phyloP scores from a whole-genome alignment of 1,139 yeast genomes.

The Waltiozyma solani region DNA sequence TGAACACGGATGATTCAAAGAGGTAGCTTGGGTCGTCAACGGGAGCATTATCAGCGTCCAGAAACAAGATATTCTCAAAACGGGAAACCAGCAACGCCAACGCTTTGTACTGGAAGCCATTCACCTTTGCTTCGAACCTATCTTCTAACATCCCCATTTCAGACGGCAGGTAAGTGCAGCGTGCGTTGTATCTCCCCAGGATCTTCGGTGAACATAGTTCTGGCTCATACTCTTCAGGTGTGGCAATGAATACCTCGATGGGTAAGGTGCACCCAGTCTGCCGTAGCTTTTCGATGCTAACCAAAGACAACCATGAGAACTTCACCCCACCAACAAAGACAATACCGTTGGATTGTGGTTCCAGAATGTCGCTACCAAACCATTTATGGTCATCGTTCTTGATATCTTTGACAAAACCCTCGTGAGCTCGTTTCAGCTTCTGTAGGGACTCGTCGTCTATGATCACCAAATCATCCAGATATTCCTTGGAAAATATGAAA shows the following conservation, averaged over 20 bases:
- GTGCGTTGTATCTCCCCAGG: conserved; percentile 42
- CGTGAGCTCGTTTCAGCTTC: conserved; percentile 20
- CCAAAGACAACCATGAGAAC: conserved; percentile 43
- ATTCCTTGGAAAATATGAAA: conserved; percentile 21
- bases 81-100: conserved; percentile 48
- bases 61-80: conserved; percentile 47
- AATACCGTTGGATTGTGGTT: conserved; percentile 30
- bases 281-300: conserved; percentile 43
- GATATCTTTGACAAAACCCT: conserved; percentile 11
- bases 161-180: conserved; percentile 28
- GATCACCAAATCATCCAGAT: conserved; percentile 20
- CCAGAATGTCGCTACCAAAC: conserved; percentile 5
- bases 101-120: conserved; percentile 55
- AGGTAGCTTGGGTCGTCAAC: conserved; percentile 42
- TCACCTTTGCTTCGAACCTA: conserved; percentile 28
- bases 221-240: conserved; percentile 36
- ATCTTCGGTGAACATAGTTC: conserved; percentile 50
- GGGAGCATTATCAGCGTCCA: conserved; percentile 66
- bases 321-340: conserved; percentile 57
- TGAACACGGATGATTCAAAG: conserved; percentile 27
- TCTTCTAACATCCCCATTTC: conserved; percentile 24
- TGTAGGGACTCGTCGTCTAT: conserved; percentile 14
- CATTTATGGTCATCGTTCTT: conserved; percentile 8
- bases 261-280: conserved; percentile 42
- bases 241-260: conserved; percentile 52